Percentiles rank a stretch among this genome's conserved stretches.
phyloP scores from a whole-genome alignment of 2,329 filamentous ascomycete species.

The Trichophyton verrucosum region DNA sequence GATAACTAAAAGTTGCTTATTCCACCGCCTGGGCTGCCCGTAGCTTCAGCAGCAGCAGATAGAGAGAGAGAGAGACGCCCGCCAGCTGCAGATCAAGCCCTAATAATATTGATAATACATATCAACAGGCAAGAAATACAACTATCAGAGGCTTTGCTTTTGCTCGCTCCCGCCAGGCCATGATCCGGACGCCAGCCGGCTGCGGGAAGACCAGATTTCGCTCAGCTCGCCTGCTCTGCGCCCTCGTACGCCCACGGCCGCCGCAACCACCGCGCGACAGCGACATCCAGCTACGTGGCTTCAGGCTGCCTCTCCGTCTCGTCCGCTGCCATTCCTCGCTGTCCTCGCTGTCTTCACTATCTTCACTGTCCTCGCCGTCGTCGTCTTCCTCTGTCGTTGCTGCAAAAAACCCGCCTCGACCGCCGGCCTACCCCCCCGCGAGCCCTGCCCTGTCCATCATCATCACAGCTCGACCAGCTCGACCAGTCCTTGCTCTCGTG shows the following conservation, averaged over 20 bases:
- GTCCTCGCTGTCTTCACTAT: neutral
- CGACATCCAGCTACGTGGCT: constrained; percentile 3
- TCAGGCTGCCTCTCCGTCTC: neutral
- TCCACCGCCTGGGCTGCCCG: neutral
- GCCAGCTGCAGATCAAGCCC: neutral
- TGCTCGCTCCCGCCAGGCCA: neutral
- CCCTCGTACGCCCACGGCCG: neutral
- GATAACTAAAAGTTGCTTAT: neutral
- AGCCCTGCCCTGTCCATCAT: neutral
- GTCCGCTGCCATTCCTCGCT: neutral
- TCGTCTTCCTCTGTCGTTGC: neutral
- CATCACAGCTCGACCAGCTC: neutral
- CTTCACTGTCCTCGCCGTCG: neutral
- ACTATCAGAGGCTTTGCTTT: neutral
- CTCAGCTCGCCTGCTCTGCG: neutral
- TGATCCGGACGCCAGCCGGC: neutral
- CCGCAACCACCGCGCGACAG: neutral
- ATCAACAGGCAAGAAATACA: neutral
- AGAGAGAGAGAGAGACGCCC: neutral
- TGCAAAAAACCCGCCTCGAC: neutral
- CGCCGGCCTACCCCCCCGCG: neutral
- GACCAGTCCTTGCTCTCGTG: neutral
- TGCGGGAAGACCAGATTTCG: neutral
- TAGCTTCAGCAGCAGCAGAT: neutral
- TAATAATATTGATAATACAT: neutral